Conservation (phyloP, 148 eudicot genomes). For the Camellia japonica region DNA sequence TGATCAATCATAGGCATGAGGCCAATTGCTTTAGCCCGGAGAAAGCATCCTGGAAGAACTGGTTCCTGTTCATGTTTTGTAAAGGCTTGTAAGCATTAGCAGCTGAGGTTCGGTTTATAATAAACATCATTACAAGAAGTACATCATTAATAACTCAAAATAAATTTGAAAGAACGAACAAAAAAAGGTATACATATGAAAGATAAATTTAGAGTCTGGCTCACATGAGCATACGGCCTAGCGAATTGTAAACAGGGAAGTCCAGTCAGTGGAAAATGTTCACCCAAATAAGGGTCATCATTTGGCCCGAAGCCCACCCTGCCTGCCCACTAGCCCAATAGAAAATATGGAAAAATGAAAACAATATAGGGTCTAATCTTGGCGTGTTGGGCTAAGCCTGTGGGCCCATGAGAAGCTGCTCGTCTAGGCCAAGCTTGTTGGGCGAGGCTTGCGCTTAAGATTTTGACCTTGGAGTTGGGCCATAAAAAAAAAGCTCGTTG, state of each 20-base stretch:
- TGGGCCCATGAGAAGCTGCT: too few relatives aligned
- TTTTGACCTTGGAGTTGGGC: too few relatives aligned
- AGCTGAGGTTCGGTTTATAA: background rate
- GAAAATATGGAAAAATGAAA: too few relatives aligned
- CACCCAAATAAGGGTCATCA: background rate
- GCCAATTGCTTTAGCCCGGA: constrained; percentile 82
- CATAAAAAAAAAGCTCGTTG: too few relatives aligned
- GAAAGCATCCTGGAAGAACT: constrained; percentile 78
- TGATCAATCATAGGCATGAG: constrained; percentile 90
- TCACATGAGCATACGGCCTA: background rate
- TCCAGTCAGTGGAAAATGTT: background rate
- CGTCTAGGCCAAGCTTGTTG: too few relatives aligned
- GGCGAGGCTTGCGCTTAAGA: too few relatives aligned
- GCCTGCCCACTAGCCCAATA: too few relatives aligned
- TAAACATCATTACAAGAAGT: background rate
- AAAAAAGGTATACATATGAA: background rate
- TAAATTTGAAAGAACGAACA: background rate
- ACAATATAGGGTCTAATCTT: too few relatives aligned
- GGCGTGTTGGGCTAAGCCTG: too few relatives aligned
- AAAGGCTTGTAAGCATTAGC: constrained; percentile 5
- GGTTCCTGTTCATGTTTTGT: constrained; percentile 48
- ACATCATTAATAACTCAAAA: background rate
- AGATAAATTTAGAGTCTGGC: background rate
- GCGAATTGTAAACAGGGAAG: background rate
- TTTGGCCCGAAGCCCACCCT: too few relatives aligned